Base-by-base conservation (phyloP, 805 yeast species). In the Metschnikowia arizonensis region DNA sequence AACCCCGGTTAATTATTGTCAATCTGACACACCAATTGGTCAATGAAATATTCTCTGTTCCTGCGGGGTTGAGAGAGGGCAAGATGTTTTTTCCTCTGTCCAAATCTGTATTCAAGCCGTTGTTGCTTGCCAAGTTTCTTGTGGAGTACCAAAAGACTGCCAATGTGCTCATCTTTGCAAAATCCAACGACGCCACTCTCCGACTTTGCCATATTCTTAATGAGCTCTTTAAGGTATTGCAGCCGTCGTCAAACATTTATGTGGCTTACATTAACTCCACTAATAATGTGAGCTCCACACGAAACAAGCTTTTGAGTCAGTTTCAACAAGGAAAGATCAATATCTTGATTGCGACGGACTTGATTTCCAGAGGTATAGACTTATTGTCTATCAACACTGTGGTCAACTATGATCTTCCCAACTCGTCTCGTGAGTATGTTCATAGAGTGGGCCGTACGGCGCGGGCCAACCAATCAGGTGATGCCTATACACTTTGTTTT, bases 361-460 rank as follows among this genome's bases (percentile, higher is more conserved):
- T 93, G 55, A 85, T 93, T 63, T 86, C 97, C n/a, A 82, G 99
- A 66, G 99, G 99, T 69, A 78, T 93, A 40, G 96, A 91, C 65
- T 75, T 93, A 36, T 66, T 75, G 12, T 73, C 80, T 3, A 78
- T 93, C 40, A 73, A 79, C 35, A 78, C 80, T 50, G 97, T 93
- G 10, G 69, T 93, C 42, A 93, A 93, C 65, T 93, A 93, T 63
- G 98, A 93, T 60, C 64, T 89, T 44, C 99, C 99, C 18, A 74
- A 79, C 21, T 85, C 96, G 1, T 76, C 90, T 1, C 82, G 95
- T 52, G 98, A 93, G 56, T 93, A 93, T 55, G 88, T 93, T 23
- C 99, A 93, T 65, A 78, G 99, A 58, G 88, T 89, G 32, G 99
- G 99, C 33, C 82, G 99, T 70, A 90, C 98, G 0, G 97, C 98